A percentile compares a stretch with the other conserved stretches of the same genome.
Evolutionary conservation across 2,329 filamentous ascomycete genomes (phyloP).

Genomic region (Colletotrichum sp.): DNA sequence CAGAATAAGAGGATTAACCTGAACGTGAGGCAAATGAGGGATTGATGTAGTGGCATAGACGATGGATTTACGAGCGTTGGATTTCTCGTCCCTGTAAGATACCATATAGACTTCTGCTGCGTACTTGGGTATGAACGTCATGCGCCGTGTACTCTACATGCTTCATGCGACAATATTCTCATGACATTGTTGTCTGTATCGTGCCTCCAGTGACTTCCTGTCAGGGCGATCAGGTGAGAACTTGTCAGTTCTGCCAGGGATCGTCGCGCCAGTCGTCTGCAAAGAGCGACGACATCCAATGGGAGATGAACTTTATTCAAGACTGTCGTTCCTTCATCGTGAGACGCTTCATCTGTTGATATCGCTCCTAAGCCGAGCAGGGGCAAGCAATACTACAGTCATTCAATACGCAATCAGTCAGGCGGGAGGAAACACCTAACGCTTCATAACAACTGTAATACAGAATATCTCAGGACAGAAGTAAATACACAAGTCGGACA

Average conservation of each 20-base stretch:
- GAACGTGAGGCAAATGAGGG: slow-evolving; percentile 89
- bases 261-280: not conserved
- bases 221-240: not conserved
- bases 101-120: not conserved
- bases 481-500: not conserved
- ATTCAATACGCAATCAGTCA: not conserved
- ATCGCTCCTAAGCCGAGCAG: not conserved
- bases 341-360: not conserved
- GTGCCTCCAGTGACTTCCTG: not conserved
- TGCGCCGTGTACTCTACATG: not conserved
- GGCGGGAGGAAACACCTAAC: not conserved
- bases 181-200: not conserved
- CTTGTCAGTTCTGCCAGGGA: not conserved
- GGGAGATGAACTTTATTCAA: not conserved
- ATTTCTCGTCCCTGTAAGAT: not conserved
- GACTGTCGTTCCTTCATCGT: not conserved
- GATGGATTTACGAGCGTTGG: not conserved
- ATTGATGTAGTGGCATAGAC: slow-evolving; percentile 32
- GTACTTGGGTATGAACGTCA: not conserved
- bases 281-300: not conserved
- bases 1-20: slow-evolving; percentile 84
- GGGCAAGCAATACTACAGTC: not conserved
- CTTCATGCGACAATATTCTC: not conserved
- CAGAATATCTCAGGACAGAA: not conserved
- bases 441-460: not conserved